A percentile compares a stretch with the other conserved stretches of the same genome.
These are phyloP conservation scores for Malbranchea cinnamomea DNA, from an alignment of 2,329 filamentous ascomycete species.

Conservation along the genomic window DNA sequence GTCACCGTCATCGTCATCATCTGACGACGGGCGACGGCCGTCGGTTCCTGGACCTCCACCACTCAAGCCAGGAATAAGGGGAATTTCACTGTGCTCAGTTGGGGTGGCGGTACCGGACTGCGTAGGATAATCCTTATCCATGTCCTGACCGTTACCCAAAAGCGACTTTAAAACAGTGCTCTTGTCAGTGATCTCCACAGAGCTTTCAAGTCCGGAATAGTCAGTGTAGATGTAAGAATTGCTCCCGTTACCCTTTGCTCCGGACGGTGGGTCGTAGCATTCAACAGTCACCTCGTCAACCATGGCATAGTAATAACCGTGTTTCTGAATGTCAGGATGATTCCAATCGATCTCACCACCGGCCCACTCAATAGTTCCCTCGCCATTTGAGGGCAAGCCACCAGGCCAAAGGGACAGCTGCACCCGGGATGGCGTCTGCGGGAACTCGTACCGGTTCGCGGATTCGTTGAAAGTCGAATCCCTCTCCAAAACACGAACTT, in stretches of 20 bases:
- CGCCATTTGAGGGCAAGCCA: conserved; percentile 59
- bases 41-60: conserved; percentile 20
- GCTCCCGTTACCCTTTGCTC: conserved; percentile 42
- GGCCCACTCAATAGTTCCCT: conserved; percentile 83
- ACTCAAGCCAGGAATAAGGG: conserved; percentile 18
- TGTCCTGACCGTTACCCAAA: conserved; percentile 65
- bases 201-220: conserved; percentile 53
- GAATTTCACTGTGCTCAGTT: conserved; percentile 16
- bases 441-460: conserved; percentile 67
- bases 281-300: conserved; percentile 65
- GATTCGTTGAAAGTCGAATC: conserved; percentile 76
- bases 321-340: conserved; percentile 58
- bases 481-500: conserved; percentile 59
- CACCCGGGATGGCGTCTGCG: conserved; percentile 79
- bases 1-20: conserved; percentile 10
- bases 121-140: conserved; percentile 36
- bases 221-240: conserved; percentile 64
- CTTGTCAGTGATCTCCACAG: conserved; percentile 61
- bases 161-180: conserved; percentile 64
- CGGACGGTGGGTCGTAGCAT: conserved; percentile 73
- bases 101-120: conserved; percentile 13
- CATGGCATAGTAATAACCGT: conserved; percentile 79
- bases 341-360: conserved; percentile 85
- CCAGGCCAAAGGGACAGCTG: conserved; percentile 95
- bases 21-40: conserved; percentile 12